Conservation (phyloP, 164 flowering plant genomes). For the Piper longum region DNA sequence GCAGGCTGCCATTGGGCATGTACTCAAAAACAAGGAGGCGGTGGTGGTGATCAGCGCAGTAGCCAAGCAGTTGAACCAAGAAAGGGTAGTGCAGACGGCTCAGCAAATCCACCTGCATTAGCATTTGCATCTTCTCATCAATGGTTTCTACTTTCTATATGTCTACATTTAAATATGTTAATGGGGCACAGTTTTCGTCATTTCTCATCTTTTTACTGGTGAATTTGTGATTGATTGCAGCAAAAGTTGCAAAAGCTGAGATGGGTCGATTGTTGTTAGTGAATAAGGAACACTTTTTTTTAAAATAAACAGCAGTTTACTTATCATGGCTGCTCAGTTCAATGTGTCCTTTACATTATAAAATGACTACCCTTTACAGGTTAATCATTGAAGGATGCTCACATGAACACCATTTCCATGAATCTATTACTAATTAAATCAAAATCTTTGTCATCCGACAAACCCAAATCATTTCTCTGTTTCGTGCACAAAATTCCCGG, state of each 20-base stretch:
- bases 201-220: too few species aligned
- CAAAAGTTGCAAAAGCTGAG: too few species aligned
- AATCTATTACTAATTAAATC: background rate
- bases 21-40: slow-evolving; percentile 61
- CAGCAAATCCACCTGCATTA: slow-evolving; percentile 71
- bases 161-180: too few species aligned
- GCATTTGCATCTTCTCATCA: background rate
- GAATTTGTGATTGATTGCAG: too few species aligned
- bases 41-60: slow-evolving; percentile 88
- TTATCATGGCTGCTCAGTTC: too few species aligned
- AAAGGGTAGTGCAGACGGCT: slow-evolving; percentile 68
- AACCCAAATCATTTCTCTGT: too few species aligned
- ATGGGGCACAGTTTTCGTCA: too few species aligned
- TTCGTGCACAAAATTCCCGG: background rate
- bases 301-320: too few species aligned
- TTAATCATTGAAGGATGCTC: background rate
- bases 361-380: background rate
- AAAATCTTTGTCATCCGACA: background rate
- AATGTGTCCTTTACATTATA: too few species aligned
- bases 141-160: too few species aligned
- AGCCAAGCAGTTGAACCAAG: slow-evolving; percentile 75
- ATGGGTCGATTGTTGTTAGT: too few species aligned
- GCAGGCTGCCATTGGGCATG: slow-evolving; percentile 72
- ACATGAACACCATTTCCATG: background rate
- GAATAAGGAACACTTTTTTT: too few species aligned